phyloP scores from a whole-genome alignment of 2,329 filamentous ascomycete genomes.

The Epichloe uncinata region DNA sequence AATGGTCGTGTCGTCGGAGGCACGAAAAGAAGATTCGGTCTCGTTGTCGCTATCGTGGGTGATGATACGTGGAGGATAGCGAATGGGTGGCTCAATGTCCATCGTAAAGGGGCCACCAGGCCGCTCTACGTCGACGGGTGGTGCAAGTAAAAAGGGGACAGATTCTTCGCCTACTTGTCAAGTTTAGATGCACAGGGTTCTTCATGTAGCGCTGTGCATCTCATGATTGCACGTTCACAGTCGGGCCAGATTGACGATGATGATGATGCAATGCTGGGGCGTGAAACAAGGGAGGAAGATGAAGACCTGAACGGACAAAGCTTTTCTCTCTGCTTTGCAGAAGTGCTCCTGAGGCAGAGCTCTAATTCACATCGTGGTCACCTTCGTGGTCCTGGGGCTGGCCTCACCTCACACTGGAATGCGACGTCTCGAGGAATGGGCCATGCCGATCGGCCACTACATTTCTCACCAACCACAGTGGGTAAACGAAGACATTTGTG shows the following conservation, averaged over 20 bases:
- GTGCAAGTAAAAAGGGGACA: not conserved
- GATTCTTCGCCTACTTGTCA: not conserved
- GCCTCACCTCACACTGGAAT: conserved; percentile 4
- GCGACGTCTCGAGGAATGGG: conserved; percentile 3
- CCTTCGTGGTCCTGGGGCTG: not conserved
- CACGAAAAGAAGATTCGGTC: not conserved
- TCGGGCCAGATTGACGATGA: not conserved
- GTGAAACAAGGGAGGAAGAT: not conserved
- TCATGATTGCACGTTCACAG: not conserved
- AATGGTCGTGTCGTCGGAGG: conserved; percentile 6
- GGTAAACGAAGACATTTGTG: not conserved
- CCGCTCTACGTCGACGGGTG: not conserved
- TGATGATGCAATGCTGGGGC: not conserved
- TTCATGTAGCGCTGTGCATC: not conserved
- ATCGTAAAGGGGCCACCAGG: conserved; percentile 1
- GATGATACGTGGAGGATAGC: conserved; percentile 5
- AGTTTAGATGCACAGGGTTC: not conserved
- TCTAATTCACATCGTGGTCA: not conserved
- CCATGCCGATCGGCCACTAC: not conserved
- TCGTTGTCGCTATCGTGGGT: conserved; percentile 2
- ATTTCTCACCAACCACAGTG: not conserved
- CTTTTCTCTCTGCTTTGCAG: not conserved
- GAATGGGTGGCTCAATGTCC: conserved; percentile 6
- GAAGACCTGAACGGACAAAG: not conserved
- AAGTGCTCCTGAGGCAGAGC: not conserved